A percentile compares a stretch with the other conserved stretches of the same genome.
Conservation (phyloP, 768 basidiomycete genomes). For the Mycena olivaceomarginata region DNA sequence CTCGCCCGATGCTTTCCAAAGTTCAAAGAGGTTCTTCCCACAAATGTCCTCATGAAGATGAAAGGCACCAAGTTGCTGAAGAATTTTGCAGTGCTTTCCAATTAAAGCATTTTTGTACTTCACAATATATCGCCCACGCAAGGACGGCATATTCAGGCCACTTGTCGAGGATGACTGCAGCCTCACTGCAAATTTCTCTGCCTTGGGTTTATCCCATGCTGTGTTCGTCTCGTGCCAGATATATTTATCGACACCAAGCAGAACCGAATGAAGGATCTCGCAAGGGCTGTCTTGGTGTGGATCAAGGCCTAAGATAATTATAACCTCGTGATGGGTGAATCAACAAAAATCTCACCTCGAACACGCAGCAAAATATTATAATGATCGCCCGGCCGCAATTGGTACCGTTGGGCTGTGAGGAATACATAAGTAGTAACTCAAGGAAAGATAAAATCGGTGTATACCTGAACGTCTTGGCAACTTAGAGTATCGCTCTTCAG, state of each 20-base stretch:
- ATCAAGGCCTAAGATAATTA: conserved; percentile 17
- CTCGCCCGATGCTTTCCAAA: conserved; percentile 55
- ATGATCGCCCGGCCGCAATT: conserved; percentile 18
- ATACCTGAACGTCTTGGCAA: conserved; percentile 1
- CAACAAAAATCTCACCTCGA: background rate
- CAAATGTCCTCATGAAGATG: too few species aligned
- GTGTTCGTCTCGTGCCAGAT: conserved; percentile 55
- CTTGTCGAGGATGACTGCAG: conserved; percentile 51
- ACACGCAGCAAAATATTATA: conserved; percentile 16
- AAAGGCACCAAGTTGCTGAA: too few species aligned
- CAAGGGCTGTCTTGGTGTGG: conserved; percentile 30
- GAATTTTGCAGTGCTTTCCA: too few species aligned
- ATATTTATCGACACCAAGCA: conserved; percentile 54
- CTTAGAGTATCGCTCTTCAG: background rate
- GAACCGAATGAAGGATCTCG: conserved; percentile 46
- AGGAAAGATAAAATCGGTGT: background rate
- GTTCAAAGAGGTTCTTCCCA: too few species aligned
- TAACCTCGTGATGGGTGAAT: too few species aligned
- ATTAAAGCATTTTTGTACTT: too few species aligned
- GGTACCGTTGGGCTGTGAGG: background rate
- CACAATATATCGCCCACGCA: conserved; percentile 54
- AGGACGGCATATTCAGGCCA: conserved; percentile 50
- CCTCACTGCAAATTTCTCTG: conserved; percentile 48
- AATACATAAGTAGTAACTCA: background rate
- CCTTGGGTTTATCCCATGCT: conserved; percentile 47